Base-by-base conservation (phyloP, 2,329 filamentous ascomycete genomes). In the Ophiocordyceps unilateralis region DNA sequence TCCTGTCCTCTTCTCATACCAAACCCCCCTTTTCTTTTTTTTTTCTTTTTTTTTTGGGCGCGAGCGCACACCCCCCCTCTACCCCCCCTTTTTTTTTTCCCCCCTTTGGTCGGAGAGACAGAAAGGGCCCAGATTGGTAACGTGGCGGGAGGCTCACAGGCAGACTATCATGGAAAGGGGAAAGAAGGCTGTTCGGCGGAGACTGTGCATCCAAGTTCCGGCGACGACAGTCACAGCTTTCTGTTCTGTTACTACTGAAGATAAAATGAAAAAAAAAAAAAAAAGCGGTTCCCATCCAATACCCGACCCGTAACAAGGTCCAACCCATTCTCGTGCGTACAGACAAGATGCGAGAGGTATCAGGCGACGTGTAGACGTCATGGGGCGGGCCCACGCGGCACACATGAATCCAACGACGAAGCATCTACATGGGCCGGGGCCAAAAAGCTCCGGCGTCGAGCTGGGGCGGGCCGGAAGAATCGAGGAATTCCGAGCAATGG, bases 11-110 rank as follows among this genome's bases (percentile, higher is more conserved):
- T 36, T 36, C 32, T 36, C n/a, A 20, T 36, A 10, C n/a, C 32
- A 9, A 81, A 76, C 50, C 70, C 94, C 43, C n/a, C 7, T n/a
- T 36, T n/a, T 17, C 9, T 19, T 34, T 34, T 34, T 34, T 34
- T 34, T 15, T n/a, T 15, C 32, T 36, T n/a, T n/a, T n/a, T n/a
- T n/a, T n/a, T n/a, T n/a, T n/a, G n/a, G n/a, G n/a, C n/a, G n/a
- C n/a, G n/a, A n/a, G n/a, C n/a, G n/a, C 30, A 15, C 30, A n/a
- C 30, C 30, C n/a, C 15, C 30, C 15, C 30, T 34, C 30, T 14
- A 34, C n/a, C 6, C 30, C n/a, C 14, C 30, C n/a, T n/a, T 34
- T 34, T 34, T n/a, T n/a, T n/a, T 34, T 34, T 34, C 15, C 7
- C 4, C 15, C 30, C 36, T 39, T 22, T 21, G 20, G 10, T 22